Percentiles rank a stretch among this genome's conserved stretches.
Evolutionary conservation across 2,329 filamentous ascomycete genomes (phyloP).

Genomic region (Alternaria sp.): DNA sequence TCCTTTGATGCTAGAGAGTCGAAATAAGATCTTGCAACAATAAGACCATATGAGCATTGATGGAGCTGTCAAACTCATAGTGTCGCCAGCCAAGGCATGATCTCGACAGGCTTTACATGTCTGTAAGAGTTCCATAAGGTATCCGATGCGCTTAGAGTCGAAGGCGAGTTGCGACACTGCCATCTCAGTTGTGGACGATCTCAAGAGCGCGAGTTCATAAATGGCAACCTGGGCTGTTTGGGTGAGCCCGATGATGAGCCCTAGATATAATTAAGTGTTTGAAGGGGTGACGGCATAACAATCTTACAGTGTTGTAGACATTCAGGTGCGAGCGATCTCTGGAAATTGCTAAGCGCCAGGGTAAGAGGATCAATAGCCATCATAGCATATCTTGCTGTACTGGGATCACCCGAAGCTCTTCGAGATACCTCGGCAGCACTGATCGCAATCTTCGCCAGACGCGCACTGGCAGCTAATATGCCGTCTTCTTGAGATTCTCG

Average conservation of each 20-base stretch:
- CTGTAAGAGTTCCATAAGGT: constrained; percentile 22
- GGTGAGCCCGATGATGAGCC: constrained; percentile 19
- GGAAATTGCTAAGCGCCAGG: constrained; percentile 19
- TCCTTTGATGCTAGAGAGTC: constrained; percentile 21
- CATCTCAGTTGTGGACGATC: background rate
- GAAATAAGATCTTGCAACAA: constrained; percentile 23
- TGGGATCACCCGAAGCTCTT: constrained; percentile 28
- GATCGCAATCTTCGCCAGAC: constrained; percentile 39
- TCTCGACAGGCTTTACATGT: constrained; percentile 25
- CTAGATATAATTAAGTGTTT: constrained; percentile 10
- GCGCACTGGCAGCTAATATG: constrained; percentile 57
- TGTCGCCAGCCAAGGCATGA: constrained; percentile 15
- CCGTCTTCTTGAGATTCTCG: constrained; percentile 62
- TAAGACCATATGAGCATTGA: constrained; percentile 26
- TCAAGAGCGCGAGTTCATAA: constrained; percentile 26
- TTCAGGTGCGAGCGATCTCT: constrained; percentile 11
- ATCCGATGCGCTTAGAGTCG: constrained; percentile 23
- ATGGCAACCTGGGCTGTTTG: constrained; percentile 25
- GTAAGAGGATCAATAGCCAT: constrained; percentile 27
- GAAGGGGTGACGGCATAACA: background rate
- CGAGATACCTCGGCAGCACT: constrained; percentile 31
- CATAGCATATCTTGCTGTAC: constrained; percentile 14
- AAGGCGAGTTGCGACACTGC: background rate
- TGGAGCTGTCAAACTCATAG: constrained; percentile 15
- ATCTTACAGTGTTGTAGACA: constrained; percentile 26